Conservation (phyloP, 129 eudicot genomes). For the Tagetes erecta region DNA sequence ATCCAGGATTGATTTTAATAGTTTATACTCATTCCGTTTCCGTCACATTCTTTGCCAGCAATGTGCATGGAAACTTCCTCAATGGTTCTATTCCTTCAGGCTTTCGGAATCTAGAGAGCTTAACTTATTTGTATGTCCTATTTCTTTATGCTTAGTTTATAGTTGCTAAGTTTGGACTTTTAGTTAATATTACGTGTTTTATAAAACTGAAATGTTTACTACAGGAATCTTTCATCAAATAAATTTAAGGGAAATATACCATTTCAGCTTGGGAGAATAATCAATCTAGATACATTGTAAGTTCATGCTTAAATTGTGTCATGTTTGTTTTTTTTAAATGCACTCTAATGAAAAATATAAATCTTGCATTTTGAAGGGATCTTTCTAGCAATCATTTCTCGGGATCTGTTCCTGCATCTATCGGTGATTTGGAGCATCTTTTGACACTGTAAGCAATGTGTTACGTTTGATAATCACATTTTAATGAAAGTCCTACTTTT, state of each 20-base stretch:
- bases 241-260: constrained; percentile 69
- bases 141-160: neutral
- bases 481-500: neutral
- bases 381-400: constrained; percentile 76
- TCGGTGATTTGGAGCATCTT: constrained; percentile 93
- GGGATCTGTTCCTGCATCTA: constrained; percentile 69
- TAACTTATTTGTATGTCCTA: constrained; percentile 71
- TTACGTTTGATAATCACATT: neutral
- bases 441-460: constrained; percentile 61
- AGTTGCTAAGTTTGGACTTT: neutral
- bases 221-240: constrained; percentile 86
- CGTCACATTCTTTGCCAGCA: constrained; percentile 37
- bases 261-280: constrained; percentile 68
- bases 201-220: neutral
- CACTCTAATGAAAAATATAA: neutral
- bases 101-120: constrained; percentile 77
- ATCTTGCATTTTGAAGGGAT: constrained; percentile 50
- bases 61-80: constrained; percentile 84
- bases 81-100: constrained; percentile 83
- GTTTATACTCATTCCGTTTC: neutral
- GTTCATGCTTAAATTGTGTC: constrained; percentile 16
- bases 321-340: neutral
- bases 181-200: too few species aligned
- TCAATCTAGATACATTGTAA: constrained; percentile 85
- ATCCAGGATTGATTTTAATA: neutral